Percentiles rank a stretch among this genome's conserved stretches.
phyloP scores from a whole-genome alignment of 768 basidiomycete species.

The Suillus discolor region DNA sequence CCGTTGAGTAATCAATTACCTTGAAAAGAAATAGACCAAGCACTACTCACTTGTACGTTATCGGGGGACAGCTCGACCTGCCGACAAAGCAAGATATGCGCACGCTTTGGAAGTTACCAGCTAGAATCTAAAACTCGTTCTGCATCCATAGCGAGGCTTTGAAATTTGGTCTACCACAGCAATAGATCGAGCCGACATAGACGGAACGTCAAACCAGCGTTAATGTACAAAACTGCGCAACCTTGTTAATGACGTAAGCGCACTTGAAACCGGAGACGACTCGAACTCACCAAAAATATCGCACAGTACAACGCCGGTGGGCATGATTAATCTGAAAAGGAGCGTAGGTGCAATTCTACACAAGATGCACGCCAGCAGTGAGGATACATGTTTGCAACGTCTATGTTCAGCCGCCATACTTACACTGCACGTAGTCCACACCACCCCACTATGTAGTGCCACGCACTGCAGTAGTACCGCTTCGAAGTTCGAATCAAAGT shows the following conservation, averaged over 20 bases:
- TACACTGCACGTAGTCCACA: no score
- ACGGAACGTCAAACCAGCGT: background rate
- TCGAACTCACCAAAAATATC: background rate
- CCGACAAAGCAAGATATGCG: background rate
- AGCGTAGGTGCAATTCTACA: background rate
- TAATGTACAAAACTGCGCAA: background rate
- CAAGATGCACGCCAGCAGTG: background rate
- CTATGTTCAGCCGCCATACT: background rate
- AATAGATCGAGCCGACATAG: background rate
- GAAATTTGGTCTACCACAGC: background rate
- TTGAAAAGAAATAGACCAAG: background rate
- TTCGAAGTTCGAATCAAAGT: no score
- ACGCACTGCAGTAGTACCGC: no score
- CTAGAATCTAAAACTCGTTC: background rate
- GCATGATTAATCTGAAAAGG: background rate
- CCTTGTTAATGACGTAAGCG: background rate
- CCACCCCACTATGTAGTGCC: no score
- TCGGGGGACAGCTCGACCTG: background rate
- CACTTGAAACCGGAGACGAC: background rate
- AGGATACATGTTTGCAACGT: no score
- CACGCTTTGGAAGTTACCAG: background rate
- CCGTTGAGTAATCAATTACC: background rate
- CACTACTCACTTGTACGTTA: background rate
- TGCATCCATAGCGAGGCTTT: background rate
- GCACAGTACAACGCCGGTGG: no score